Evolutionary conservation across 768 basidiomycete species (phyloP).

Genomic region (Hericium erinaceus): DNA sequence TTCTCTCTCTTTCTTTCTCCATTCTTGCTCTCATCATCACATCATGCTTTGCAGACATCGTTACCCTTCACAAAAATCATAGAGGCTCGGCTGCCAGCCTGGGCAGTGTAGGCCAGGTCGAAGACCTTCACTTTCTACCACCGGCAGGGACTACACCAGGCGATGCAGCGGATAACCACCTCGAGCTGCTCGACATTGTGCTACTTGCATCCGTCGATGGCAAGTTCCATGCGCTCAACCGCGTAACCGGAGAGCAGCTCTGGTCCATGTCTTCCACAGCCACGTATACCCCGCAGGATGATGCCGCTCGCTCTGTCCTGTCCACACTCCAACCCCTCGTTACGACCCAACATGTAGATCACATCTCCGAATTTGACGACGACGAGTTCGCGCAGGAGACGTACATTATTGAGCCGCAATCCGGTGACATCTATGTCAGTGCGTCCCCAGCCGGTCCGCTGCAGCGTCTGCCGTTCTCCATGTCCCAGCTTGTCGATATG

Average conservation of each 20-base stretch:
- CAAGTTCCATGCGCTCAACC: slow-evolving; percentile 86
- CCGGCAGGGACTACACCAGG: slow-evolving; percentile 3
- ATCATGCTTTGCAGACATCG: slow-evolving; percentile 18
- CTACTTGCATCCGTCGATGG: slow-evolving; percentile 92
- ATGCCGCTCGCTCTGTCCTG: slow-evolving; percentile 21
- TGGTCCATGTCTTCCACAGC: slow-evolving; percentile 82
- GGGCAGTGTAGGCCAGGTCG: background rate
- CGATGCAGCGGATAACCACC: slow-evolving; percentile 26
- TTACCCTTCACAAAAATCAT: slow-evolving; percentile 17
- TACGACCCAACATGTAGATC: slow-evolving; percentile 53
- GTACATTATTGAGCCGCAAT: slow-evolving; percentile 93
- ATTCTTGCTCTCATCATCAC: slow-evolving; percentile 14
- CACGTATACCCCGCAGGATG: slow-evolving; percentile 18
- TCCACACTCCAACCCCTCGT: slow-evolving; percentile 65
- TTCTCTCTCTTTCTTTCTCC: slow-evolving; percentile 6
- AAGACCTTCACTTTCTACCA: slow-evolving; percentile 11
- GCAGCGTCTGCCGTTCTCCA: slow-evolving; percentile 83
- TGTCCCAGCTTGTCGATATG: slow-evolving; percentile 87
- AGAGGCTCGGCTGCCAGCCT: slow-evolving; percentile 2
- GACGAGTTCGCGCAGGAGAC: slow-evolving; percentile 50
- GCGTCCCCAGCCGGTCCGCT: slow-evolving; percentile 57
- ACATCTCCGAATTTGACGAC: slow-evolving; percentile 49
- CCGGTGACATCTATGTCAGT: slow-evolving; percentile 88
- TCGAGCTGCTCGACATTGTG: slow-evolving; percentile 71
- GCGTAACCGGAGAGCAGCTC: slow-evolving; percentile 69